Evolutionary conservation across 1,139 yeast genomes (phyloP), one percentile per base, ranked within the genome.

Genomic region (Candida sp.): DNA sequence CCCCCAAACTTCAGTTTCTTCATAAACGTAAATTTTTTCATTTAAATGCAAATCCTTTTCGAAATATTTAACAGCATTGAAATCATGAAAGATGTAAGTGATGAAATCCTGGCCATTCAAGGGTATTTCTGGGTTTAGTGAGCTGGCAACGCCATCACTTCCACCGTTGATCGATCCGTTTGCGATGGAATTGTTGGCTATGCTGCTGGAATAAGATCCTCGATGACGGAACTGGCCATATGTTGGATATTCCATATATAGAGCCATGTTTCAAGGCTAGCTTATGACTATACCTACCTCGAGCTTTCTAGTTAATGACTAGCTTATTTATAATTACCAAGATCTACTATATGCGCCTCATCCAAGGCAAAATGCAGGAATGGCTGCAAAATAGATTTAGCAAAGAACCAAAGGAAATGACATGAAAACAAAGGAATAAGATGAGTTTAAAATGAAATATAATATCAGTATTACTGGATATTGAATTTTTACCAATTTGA

Each of bases 1-100:
- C 1, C 98, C 98, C 1, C 69, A 54, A 5, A 82, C 70, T 15
- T 65, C 66, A 1, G 81, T 61, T 43, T 73, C 76, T 36, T 75
- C 77, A 43, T 55, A 57, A 11, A 66, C 47, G 47, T 67, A 69
- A 54, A 69, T 64, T 46, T 76, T 77, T 30, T 64, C 61, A 19
- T 59, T 55, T 3, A 57, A 50, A 9, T 67, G 60, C 45, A 73
- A 73, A 29, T 75, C 75, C 36, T 69, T 66, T 43, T 70, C 66
- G 50, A 73, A 68, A 49, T 71, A 69, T 40, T 66, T 66, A n/a
- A 81, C 68, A 0, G 84, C 84, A 43, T 73, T 67, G 49, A 77
- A 70, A 53, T 82, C 87, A 51, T 73, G 84, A 57, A 57, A 63
- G 4, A 73, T 60, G 49, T 73, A 73, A 1, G 78, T 71, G 43